These are phyloP conservation scores for Monosporascus sp. DNA, from an alignment of 2,329 filamentous ascomycete genomes.

Conservation along the genomic window DNA sequence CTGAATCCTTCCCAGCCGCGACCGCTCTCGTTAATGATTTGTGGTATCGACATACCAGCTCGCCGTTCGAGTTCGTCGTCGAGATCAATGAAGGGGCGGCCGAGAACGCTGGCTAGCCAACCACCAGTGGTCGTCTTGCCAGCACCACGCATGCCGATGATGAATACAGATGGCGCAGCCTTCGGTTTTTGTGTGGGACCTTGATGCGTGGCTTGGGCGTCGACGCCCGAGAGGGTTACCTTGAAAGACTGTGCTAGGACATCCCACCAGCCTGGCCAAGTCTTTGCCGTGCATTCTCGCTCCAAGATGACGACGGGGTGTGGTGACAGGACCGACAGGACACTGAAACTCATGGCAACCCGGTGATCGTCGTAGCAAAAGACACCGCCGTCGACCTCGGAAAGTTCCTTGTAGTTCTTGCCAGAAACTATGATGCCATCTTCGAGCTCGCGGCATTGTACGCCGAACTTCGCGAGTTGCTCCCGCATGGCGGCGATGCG, in stretches of 20 bases:
- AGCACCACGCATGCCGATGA: constrained; percentile 95
- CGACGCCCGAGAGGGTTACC: constrained; percentile 70
- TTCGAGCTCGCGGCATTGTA: constrained; percentile 79
- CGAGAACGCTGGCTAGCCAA: constrained; percentile 74
- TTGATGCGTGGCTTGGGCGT: constrained; percentile 34
- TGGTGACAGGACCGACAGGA: constrained; percentile 69
- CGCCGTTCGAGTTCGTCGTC: constrained; percentile 79
- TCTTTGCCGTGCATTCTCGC: constrained; percentile 91
- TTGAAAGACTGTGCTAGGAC: constrained; percentile 73
- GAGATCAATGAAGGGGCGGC: constrained; percentile 76
- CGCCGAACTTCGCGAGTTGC: constrained; percentile 88
- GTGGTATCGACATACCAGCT: constrained; percentile 71
- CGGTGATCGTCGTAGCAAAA: constrained; percentile 97
- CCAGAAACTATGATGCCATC: constrained; percentile 81
- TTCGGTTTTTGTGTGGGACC: constrained; percentile 31
- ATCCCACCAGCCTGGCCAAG: constrained; percentile 99
- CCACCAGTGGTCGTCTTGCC: constrained; percentile 91
- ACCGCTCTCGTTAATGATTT: constrained; percentile 66
- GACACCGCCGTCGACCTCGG: constrained; percentile 59
- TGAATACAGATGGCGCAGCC: constrained; percentile 68
- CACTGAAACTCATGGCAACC: constrained; percentile 97
- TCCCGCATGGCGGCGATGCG: constrained; percentile 93
- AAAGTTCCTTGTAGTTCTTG: constrained; percentile 40
- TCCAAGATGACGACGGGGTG: constrained; percentile 74
- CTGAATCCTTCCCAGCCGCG: constrained; percentile 86